Evolutionary conservation across 371 early-diverging fungal species (phyloP), one percentile per base, ranked within the genome.

Genomic region (Aphelidium insulamus): DNA sequence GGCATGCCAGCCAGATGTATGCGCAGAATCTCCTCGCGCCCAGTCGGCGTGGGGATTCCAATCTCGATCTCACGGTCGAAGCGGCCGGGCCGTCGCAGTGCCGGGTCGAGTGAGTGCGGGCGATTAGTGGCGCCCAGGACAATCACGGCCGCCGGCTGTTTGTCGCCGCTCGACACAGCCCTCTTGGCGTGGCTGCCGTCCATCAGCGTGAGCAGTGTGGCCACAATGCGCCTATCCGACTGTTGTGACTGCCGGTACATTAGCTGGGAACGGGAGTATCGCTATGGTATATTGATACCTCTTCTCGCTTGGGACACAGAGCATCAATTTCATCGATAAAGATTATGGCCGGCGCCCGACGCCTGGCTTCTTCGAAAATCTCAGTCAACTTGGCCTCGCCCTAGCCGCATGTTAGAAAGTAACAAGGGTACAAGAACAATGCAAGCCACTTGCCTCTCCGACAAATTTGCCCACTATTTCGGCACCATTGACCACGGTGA

Each of bases 281-380:
- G n/a, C n/a, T n/a, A n/a, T n/a, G 15, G 14, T 18, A 36, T 36
- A 16, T 15, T 18, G 41, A 40, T 50, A 69, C 73, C 40, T 72
- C 70, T 28, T 84, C 82, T n/a, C 92, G 62, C 38, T 71, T 77
- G 0, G 92, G 83, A 45, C 88, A 87, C 0, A 97, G 59, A 0
- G 92, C 81, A 43, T 99, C 99, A 34, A 97, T 83, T 49, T 99
- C 99, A 48, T 99, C 99, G 38, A 99, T 85, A 48, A 97, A 91
- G 12, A 99, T 77, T 18, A 99, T 79, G 11, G 82, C 59, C 1
- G 98, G 98, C 11, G 78, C 68, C 16, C 65, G 66, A 14, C 72
- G 69, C 15, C 56, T 57, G 0, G 97, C 97, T 34, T 81, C 45
- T 8, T 68, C 62, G 56, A 92, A 90, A 11, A 90, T 52, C 26